Evolutionary conservation across 164 flowering plant species (phyloP), one percentile per base, ranked within the genome.

Genomic region (Tetrastigma voinierianum): DNA sequence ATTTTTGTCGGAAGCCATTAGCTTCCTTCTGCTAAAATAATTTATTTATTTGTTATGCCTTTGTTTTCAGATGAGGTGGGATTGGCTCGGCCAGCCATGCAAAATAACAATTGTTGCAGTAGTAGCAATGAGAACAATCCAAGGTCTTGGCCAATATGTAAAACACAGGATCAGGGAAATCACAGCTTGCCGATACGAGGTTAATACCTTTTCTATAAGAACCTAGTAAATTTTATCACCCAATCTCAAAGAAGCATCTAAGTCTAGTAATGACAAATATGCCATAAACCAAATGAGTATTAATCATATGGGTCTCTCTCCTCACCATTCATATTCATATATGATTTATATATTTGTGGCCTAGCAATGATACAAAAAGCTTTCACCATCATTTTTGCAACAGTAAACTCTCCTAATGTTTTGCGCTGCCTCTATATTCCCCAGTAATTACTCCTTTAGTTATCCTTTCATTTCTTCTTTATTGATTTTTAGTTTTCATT

Each of bases 101-200:
- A 62, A 17, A 53, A 59, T 16, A 69, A 72, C 54, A 24, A 59
- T 49, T 70, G 78, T 43, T 43, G 65, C 62, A 81, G 80, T 61
- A 74, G 76, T 40, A 76, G 78, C 52, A 75, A 66, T 67, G 82
- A 78, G 18, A 73, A 70, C 59, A 65, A 70, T 16, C 76, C 64
- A 15, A 73, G 48, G 52, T 57, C 76, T 54, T 67, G 70, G 76
- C 58, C 59, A 13, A 20, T 57, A 14, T 23, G 69, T 45, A 47
- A 62, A 47, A 48, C 44, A n/a, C 23, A 59, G 60, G 73, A 73
- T 45, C 73, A 8, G 21, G 64, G 64, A 20, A 67, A 69, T 61
- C 68, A 64, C 7, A 13, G 24, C 9, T 57, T 57, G 49, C 72
- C 49, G 17, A 13, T 17, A 9, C 73, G 76, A 76, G 84, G 84